Evolutionary conservation across 2,329 filamentous ascomycete genomes (phyloP).

Genomic region (Apiospora sp.): DNA sequence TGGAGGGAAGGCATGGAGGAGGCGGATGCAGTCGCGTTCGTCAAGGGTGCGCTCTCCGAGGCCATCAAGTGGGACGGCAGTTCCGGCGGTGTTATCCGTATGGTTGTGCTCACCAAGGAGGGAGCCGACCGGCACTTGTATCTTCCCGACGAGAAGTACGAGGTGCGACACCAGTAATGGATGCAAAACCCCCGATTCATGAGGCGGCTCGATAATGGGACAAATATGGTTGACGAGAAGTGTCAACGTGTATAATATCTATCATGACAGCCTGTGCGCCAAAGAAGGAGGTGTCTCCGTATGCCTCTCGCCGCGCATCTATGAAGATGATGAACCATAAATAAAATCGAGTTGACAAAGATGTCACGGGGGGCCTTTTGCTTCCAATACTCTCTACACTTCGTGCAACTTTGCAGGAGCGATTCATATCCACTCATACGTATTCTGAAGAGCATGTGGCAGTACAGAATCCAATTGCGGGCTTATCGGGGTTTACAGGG

Average conservation of each 20-base stretch:
- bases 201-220: conserved; percentile 14
- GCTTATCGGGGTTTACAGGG: conserved; percentile 8
- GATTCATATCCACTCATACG: neutral
- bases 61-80: conserved; percentile 99
- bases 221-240: conserved; percentile 15
- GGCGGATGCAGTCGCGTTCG: conserved; percentile 87
- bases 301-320: conserved; percentile 5
- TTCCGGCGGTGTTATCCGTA: conserved; percentile 95
- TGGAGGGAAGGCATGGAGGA: conserved; percentile 97
- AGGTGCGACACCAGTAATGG: conserved; percentile 67
- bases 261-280: conserved; percentile 15
- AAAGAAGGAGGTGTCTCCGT: neutral
- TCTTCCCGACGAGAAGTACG: conserved; percentile 90
- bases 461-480: neutral
- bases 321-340: conserved; percentile 12
- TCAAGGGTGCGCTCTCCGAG: conserved; percentile 89
- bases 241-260: conserved; percentile 23
- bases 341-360: conserved; percentile 17
- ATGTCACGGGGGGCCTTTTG: neutral
- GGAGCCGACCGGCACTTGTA: conserved; percentile 95
- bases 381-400: neutral
- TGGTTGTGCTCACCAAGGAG: conserved; percentile 92
- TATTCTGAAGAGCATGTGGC: conserved; percentile 10
- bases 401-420: neutral
- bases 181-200: neutral